These are phyloP conservation scores for Spathaspora gorwiae DNA, from an alignment of 805 yeast genomes.

Conservation along the genomic window DNA sequence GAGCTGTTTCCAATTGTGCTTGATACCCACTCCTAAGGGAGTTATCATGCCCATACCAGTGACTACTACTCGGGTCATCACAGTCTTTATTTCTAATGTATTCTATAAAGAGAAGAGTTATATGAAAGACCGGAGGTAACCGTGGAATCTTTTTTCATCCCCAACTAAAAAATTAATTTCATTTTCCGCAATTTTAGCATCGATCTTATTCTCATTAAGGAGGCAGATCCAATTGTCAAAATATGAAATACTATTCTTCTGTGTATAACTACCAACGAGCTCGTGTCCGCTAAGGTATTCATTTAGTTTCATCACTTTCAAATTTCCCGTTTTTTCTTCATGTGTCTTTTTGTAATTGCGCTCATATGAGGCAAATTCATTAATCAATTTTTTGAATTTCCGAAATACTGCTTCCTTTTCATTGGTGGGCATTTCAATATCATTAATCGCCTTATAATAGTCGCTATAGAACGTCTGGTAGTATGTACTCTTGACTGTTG, in stretches of 20 bases:
- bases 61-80: constrained; percentile 63
- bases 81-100: neutral
- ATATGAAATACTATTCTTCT: constrained; percentile 2
- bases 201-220: constrained; percentile 17
- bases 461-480: constrained; percentile 23
- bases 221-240: constrained; percentile 29
- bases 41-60: constrained; percentile 88
- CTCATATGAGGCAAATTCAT: constrained; percentile 27
- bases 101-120: neutral
- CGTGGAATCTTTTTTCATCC: constrained; percentile 32
- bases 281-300: constrained; percentile 13
- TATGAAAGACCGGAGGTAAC: constrained; percentile 15
- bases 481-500: constrained; percentile 21
- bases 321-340: constrained; percentile 15
- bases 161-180: constrained; percentile 36
- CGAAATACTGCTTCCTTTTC: constrained; percentile 22
- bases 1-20: constrained; percentile 49
- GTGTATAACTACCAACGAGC: neutral
- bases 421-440: constrained; percentile 10
- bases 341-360: constrained; percentile 15
- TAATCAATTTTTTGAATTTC: constrained; percentile 22
- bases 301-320: constrained; percentile 25
- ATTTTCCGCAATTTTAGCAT: constrained; percentile 18
- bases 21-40: constrained; percentile 76
- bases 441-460: constrained; percentile 11